Base-by-base conservation (phyloP, 768 basidiomycete genomes). In the Amanita polypyramis region DNA sequence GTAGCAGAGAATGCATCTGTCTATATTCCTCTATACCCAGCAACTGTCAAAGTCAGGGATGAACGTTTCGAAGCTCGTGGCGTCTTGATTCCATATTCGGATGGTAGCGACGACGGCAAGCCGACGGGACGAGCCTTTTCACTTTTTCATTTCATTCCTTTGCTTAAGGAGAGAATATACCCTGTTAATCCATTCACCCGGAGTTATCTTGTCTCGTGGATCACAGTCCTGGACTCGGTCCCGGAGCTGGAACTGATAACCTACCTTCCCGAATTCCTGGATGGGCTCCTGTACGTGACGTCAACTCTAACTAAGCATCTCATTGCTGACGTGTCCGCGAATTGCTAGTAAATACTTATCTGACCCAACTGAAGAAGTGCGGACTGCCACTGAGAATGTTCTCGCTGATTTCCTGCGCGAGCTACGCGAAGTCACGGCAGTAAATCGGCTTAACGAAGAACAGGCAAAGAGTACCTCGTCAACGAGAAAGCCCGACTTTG, bases 141-240 rank as follows among this genome's bases (percentile, higher is more conserved):
- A 1, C 74, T 99, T 42, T 82, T 90, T 2, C 84, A 88, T 53
- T 98, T 98, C 61, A 92, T 99, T 38, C 96, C 96, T 17, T 71
- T 99, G 21, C 76, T 99, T 5, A 78, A 83, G 42, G 95, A 98
- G 54, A 76, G 96, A 52, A 92, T 98, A 45, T 87, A 94, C 57
- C 96, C 98, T 54, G 70, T 98, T 60, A 94, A 85, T 60, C 95
- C 96, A 0, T 93, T 95, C 62, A 95, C 96, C 0, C 72, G 96
- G 51, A 95, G 84, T 61, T 98, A 93, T 62, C 76, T 99, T n/a
- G 90, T 96, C 29, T 85, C 87, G 1, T 99, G 96, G 96, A 89
- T 98, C 50, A 89, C 79, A 36, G 88, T 96, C 3, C 75, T 99
- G 38, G 93, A 97, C 60, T 94, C 92, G 15, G 89, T 98, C 3